These are phyloP conservation scores for Colletotrichum gloeosporioides DNA, from an alignment of 2,329 filamentous ascomycete species.

Conservation along the genomic window DNA sequence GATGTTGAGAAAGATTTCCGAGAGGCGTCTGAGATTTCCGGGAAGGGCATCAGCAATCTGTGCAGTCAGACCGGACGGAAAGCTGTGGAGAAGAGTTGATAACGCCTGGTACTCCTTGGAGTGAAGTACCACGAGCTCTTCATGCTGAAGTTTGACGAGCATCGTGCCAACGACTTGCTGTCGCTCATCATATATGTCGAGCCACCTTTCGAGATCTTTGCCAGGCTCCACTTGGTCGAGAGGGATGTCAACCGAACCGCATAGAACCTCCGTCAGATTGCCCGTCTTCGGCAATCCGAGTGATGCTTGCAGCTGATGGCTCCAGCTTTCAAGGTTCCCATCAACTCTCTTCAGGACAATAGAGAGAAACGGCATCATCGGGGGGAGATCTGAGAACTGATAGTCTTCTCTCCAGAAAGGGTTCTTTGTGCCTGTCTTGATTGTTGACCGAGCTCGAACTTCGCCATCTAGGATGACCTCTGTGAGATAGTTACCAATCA, in stretches of 20 bases:
- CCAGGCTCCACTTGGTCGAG: conserved; percentile 79
- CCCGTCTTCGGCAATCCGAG: conserved; percentile 47
- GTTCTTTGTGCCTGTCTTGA: conserved; percentile 72
- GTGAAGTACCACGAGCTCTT: conserved; percentile 90
- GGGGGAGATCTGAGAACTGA: conserved; percentile 76
- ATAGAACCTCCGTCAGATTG: conserved; percentile 56
- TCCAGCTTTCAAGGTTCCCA: conserved; percentile 51
- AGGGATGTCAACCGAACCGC: conserved; percentile 81
- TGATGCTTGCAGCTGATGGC: conserved; percentile 47
- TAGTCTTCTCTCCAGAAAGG: conserved; percentile 86
- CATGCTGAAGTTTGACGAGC: conserved; percentile 80
- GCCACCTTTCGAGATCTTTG: conserved; percentile 87
- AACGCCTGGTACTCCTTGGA: conserved; percentile 84
- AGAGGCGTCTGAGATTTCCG: conserved; percentile 77
- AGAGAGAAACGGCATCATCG: conserved; percentile 71
- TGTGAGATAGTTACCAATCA: conserved; percentile 74
- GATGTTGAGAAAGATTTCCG: conserved; percentile 89
- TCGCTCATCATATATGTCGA: conserved; percentile 78
- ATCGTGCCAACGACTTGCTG: conserved; percentile 82
- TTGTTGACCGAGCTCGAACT: conserved; percentile 76
- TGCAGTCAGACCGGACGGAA: conserved; percentile 81
- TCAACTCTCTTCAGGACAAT: conserved; percentile 74
- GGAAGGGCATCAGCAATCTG: conserved; percentile 84
- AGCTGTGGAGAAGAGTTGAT: conserved; percentile 83
- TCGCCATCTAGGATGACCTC: conserved; percentile 84